Base-by-base conservation (phyloP, 495 filamentous ascomycete genomes). In the Trichoderma erinaceum region DNA sequence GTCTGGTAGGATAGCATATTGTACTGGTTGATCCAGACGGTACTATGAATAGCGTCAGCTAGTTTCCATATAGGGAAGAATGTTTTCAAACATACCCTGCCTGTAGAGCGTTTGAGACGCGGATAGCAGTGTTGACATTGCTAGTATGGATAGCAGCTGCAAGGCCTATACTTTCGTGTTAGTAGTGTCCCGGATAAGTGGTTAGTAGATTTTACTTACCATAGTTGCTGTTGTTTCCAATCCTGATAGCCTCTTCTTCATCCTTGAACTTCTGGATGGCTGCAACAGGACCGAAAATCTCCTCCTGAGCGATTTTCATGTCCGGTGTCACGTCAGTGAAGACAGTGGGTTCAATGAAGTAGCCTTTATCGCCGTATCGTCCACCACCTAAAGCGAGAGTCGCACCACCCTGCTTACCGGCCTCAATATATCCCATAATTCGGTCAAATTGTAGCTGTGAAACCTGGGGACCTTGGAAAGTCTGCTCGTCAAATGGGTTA, bases 391-490 rank as follows among this genome's bases (percentile, higher is more conserved):
- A 81, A 71, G 89, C 92, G 70, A 98, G 81, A 63, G 83, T 97
- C 65, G 95, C 95, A 73, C 95, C 95, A 69, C 84, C 87, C 72
- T 90, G 84, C 85, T 93, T 95, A 70, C 95, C 95, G 73, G 87
- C 81, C 76, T 97, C 82, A 77, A 99, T 98, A 85, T 98, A 98
- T 75, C 88, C 86, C 95, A 99, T 98, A 80, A 99, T 96, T 69
- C 92, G 91, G 81, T 99, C 93, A 73, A 90, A 99, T 81, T 99
- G 95, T 41, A 97, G 82, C 80, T 97, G 84, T 29, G 91, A 96
- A 72, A 99, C 91, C 79, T 98, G 96, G 38, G 95, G 95, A 69
- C 95, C 95, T 82, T 99, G 95, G 92, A 98, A 99, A 68, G 95
- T 99, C 64, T 90, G 84, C 63, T 80, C 70, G 66, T 84, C 81